phyloP scores from a whole-genome alignment of 345 rosid genomes.

The Diplotaxis tenuifolia region DNA sequence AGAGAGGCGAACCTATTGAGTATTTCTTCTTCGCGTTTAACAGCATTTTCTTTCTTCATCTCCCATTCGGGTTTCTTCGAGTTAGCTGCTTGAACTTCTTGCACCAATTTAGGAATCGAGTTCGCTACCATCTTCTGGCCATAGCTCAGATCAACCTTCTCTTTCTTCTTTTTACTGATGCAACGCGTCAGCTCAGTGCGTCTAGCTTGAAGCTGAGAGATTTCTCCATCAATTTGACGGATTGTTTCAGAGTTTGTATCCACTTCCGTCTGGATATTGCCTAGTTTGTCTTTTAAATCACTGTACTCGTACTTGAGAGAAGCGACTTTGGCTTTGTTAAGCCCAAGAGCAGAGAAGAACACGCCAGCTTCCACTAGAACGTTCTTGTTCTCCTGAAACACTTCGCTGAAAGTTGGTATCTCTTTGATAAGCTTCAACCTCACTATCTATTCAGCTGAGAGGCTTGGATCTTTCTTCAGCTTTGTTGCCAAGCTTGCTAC shows the following conservation, averaged over 20 bases:
- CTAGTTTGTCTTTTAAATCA: slow-evolving; percentile 50
- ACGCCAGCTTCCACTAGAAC: slow-evolving; percentile 43
- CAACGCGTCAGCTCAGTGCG: slow-evolving; percentile 39
- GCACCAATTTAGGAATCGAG: slow-evolving; percentile 49
- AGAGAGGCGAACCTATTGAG: slow-evolving; percentile 53
- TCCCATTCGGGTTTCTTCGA: slow-evolving; percentile 51
- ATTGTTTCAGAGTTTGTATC: slow-evolving; percentile 43
- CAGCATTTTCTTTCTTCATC: slow-evolving; percentile 49
- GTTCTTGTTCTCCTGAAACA: slow-evolving; percentile 50
- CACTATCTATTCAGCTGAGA: slow-evolving; percentile 61
- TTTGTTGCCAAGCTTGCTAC: slow-evolving; percentile 49
- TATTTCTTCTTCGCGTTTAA: slow-evolving; percentile 53
- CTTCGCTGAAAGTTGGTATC: slow-evolving; percentile 57
- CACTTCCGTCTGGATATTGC: slow-evolving; percentile 48
- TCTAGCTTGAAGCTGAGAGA: slow-evolving; percentile 48
- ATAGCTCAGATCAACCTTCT: slow-evolving; percentile 40
- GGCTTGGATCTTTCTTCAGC: slow-evolving; percentile 50
- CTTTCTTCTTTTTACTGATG: slow-evolving; percentile 43
- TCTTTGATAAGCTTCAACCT: slow-evolving; percentile 64
- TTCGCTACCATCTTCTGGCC: slow-evolving; percentile 53
- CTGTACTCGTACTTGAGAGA: slow-evolving; percentile 60
- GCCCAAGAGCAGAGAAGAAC: slow-evolving; percentile 48
- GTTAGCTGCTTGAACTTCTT: slow-evolving; percentile 58
- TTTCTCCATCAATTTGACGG: slow-evolving; percentile 57
- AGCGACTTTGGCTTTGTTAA: slow-evolving; percentile 52